Evolutionary conservation across 2,329 filamentous ascomycete genomes (phyloP).

Genomic region (Colletotrichum musicola): DNA sequence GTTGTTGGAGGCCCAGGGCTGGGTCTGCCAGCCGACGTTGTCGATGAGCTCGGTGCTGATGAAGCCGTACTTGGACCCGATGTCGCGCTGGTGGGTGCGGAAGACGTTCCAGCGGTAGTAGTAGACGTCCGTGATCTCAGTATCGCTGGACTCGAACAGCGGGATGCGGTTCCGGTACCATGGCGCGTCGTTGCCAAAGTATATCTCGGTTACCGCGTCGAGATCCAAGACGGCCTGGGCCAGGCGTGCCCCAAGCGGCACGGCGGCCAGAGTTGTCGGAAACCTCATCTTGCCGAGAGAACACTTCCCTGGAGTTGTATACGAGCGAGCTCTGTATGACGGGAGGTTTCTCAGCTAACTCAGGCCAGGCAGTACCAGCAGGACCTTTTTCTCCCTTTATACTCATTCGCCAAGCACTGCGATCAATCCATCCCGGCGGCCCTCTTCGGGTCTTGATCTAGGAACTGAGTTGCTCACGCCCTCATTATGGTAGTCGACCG

Average conservation of each 20-base stretch:
- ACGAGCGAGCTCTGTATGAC: background rate
- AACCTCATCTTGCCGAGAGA: conserved; percentile 6
- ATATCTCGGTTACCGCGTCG: conserved; percentile 13
- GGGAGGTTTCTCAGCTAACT: background rate
- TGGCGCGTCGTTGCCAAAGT: conserved; percentile 29
- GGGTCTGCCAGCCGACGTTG: conserved; percentile 45
- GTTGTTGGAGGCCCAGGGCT: conserved; percentile 27
- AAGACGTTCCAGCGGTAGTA: conserved; percentile 58
- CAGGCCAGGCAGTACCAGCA: background rate
- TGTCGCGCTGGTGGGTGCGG: conserved; percentile 56
- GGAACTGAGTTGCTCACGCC: background rate
- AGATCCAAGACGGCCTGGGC: conserved; percentile 8
- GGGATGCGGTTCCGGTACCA: conserved; percentile 25
- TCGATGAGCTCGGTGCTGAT: conserved; percentile 59
- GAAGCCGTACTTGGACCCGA: conserved; percentile 54
- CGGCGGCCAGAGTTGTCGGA: conserved; percentile 7
- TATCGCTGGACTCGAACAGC: conserved; percentile 22
- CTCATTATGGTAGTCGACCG: background rate
- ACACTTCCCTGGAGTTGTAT: background rate
- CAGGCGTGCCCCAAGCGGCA: conserved; percentile 4
- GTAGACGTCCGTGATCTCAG: conserved; percentile 56
- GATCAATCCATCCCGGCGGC: background rate
- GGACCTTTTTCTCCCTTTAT: conserved; percentile 1
- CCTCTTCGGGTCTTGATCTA: background rate
- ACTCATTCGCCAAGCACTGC: background rate